Base-by-base conservation (phyloP, 2,329 filamentous ascomycete species). In the Plenodomus biglobosus region DNA sequence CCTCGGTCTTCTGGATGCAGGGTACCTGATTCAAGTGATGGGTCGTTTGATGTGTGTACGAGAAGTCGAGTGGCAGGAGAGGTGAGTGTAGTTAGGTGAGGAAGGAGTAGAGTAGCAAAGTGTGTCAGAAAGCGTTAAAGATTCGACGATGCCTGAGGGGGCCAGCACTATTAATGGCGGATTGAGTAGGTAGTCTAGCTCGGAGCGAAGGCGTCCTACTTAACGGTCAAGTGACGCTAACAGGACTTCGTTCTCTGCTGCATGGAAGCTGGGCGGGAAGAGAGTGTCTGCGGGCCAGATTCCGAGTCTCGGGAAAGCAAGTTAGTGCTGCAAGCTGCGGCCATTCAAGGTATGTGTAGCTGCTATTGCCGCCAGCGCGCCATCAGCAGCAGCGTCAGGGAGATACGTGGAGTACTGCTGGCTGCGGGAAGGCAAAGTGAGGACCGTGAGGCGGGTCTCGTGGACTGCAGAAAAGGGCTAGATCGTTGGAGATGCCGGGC, bases 381-480 rank as follows among this genome's bases (percentile, higher is more conserved):
- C 53, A 53, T 50, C 27, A 32, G 37, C 50, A 44, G 40, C 40
- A 24, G 49, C 42, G 38, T 44, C 35, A 44, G 46, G 46, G 40
- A 49, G 55, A 50, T 55, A 60, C 52, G 62, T 56, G 50, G 64
- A 58, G 49, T 48, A 49, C 55, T 58, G 56, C 35, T 46, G 45
- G 50, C 53, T 46, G 50, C 46, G 46, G 49, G 49, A 57, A 27
- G 40, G 42, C 50, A 44, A 55, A 46, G 48, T 60, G 58, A 61
- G 51, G 60, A 51, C 57, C 52, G 54, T 39, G 48, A 32, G 52
- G 48, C 53, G 54, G 62, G 65, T 68, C 65, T 68, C 61, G 65
- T 68, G 61, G 56, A 62, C 40, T 59, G 62, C 61, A 52, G 49
- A 61, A 61, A 52, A 42, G 43, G 64, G 61, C 61, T 66, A 65